Evolutionary conservation across 257 asterid species (phyloP), one percentile per base, ranked within the genome.

Genomic region (Pogostemon cablin): DNA sequence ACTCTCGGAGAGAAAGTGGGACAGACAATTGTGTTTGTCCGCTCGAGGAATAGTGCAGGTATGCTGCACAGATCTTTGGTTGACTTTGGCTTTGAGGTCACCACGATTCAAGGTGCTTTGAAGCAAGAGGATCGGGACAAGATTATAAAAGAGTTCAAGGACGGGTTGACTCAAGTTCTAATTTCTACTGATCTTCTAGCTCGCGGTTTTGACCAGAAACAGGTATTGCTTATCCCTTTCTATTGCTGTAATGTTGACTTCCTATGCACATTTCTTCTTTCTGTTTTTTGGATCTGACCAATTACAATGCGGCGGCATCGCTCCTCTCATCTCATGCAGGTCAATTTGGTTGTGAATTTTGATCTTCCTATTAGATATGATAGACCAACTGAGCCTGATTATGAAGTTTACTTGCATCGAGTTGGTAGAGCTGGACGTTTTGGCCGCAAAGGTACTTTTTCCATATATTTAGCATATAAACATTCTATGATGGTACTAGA

Each of bases 401-500:
- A 77, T 76, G 98, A 91, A 84, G 90, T 89, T 40, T 95, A 91
- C 86, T 78, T 95, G 80, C 99, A 95, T 75, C 89, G 99, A 47
- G 95, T 89, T 68, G 98, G 99, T 65, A 83, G 99, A 84, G 99
- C 99, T 0, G 99, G 99, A 11, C 98, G 99, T 57, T 95, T 95
- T 82, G 99, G 99, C 39, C 97, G 96, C 78, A 95, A 86, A 84
- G 99, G 99, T 90, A 81, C 65, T 54, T 53, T 68, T 15, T 60
- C 17, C 53, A 12, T 43, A 7, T 40, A 72, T 50, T 72, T 35
- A 60, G 25, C 44, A 44, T 34, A 1, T 38, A 4, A 15, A 38
- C 39, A 25, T 12, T 59, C 2, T 11, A 1, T n/a, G 37, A 11
- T 38, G 47, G 25, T 59, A 3, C 32, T 4, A 32, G 42, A 57